Evolutionary conservation across 768 basidiomycete species (phyloP), one percentile per base, ranked within the genome.

Genomic region (Lyophyllum atratum): DNA sequence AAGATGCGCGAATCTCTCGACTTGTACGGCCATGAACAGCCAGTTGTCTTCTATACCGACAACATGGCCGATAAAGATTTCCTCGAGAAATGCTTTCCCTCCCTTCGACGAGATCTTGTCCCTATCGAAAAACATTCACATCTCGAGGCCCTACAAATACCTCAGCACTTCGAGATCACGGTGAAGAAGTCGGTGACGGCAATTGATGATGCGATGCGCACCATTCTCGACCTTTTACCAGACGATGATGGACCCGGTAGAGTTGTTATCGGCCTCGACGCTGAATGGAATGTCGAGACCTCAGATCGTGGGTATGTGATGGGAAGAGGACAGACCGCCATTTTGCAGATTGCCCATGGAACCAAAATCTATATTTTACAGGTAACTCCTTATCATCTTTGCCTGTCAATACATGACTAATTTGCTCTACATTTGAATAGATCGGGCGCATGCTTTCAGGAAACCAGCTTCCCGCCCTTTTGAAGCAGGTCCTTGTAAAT

Each of bases 31-130:
- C 70, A 70, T 37, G 15, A 40, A 1, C 56, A 67, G 22, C 64
- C 67, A 34, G 0, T n/a, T 0, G 21, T 69, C 7, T 54, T 72
- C 15, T 74, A 65, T 54, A 73, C 71, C 0, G 70, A 75, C 45
- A 71, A 66, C 44, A 66, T 73, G 47, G 47, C 61, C 0, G 72
- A 73, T 42, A 72, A 69, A 21, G 44, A 49, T 0, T 56, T 59
- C 44, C 48, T 59, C 7, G 52, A 49, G 52, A 44, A 42, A 14
- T 54, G 31, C 9, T 65, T 64, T 26, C 67, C 65, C 1, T 58
- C 55, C 6, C 55, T 68, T 19, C 34, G 24, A 26, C 22, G 62
- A 15, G 51, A 57, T 55, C 52, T 68, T 26, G 10, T 25, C 8
- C 58, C 64, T 9, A 47, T 66, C 28, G 66, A 70, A 26, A 69